Evolutionary conservation across 2,329 filamentous ascomycete species (phyloP).

Genomic region (Lachnellula hyalina): DNA sequence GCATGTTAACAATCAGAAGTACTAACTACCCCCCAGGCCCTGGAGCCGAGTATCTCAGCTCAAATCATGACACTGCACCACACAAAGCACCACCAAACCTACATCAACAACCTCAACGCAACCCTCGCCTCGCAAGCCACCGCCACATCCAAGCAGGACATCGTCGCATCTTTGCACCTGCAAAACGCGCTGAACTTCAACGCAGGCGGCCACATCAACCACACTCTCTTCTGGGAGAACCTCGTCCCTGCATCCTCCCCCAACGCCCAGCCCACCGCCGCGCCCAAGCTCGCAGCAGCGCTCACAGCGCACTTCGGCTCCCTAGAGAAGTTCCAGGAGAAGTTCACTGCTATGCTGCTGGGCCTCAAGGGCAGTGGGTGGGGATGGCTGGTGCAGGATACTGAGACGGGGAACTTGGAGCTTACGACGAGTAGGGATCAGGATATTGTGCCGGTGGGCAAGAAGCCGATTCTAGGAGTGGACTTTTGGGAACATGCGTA

Average conservation of each 20-base stretch:
- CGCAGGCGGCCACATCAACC: conserved; percentile 89
- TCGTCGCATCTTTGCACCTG: conserved; percentile 60
- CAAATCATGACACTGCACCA: conserved; percentile 82
- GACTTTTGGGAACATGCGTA: conserved; percentile 97
- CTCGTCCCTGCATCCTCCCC: conserved; percentile 56
- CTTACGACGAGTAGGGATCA: conserved; percentile 85
- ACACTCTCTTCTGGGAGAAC: conserved; percentile 88
- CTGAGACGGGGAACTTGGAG: conserved; percentile 51
- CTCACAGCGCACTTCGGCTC: conserved; percentile 65
- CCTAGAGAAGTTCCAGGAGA: conserved; percentile 58
- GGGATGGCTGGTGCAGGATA: conserved; percentile 76
- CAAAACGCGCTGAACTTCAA: conserved; percentile 77
- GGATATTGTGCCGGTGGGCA: conserved; percentile 63
- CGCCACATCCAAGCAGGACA: conserved; percentile 51
- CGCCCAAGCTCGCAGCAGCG: conserved; percentile 53
- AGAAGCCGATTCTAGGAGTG: conserved; percentile 68
- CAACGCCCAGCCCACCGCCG: conserved; percentile 50
- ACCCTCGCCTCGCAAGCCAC: conserved; percentile 55
- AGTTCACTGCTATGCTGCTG: conserved; percentile 60
- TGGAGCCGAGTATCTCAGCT: conserved; percentile 68
- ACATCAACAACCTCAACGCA: conserved; percentile 70
- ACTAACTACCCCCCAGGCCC: conserved; percentile 42
- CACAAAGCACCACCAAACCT: conserved; percentile 72
- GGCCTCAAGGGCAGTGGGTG: conserved; percentile 79
- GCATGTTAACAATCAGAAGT: conserved; percentile 25